These are phyloP conservation scores for Raphanus raphanistrum DNA, from an alignment of 345 rosid genomes.

Conservation along the genomic window DNA sequence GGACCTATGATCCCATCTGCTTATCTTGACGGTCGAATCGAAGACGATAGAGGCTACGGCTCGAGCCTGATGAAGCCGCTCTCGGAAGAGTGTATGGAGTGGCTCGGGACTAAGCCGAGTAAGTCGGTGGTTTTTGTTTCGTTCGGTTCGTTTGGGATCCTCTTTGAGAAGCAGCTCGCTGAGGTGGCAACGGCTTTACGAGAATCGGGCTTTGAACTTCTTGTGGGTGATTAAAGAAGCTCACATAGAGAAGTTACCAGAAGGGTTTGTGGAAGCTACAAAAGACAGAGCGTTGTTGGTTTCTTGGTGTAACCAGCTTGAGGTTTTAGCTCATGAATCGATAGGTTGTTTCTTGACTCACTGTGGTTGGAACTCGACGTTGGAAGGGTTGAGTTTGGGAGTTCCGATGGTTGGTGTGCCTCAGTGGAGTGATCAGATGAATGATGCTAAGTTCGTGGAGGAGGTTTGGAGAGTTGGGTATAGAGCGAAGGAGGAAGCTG, in stretches of 20 bases:
- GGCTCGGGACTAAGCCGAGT: slow-evolving; percentile 56
- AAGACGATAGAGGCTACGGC: slow-evolving; percentile 61
- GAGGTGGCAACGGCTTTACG: slow-evolving; percentile 53
- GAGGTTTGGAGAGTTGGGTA: slow-evolving; percentile 67
- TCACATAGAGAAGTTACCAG: slow-evolving; percentile 48
- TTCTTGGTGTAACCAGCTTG: slow-evolving; percentile 72
- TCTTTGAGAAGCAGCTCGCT: slow-evolving; percentile 46
- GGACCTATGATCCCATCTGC: slow-evolving; percentile 79
- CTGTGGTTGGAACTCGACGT: slow-evolving; percentile 75
- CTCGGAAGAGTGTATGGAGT: slow-evolving; percentile 55
- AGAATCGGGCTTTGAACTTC: slow-evolving; percentile 52
- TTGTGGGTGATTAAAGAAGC: slow-evolving; percentile 69
- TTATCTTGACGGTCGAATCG: slow-evolving; percentile 50
- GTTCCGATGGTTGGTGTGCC: slow-evolving; percentile 73
- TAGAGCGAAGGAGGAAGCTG: slow-evolving; percentile 54
- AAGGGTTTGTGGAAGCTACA: slow-evolving; percentile 48
- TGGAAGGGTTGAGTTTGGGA: slow-evolving; percentile 69
- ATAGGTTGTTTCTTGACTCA: slow-evolving; percentile 69
- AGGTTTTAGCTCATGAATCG: slow-evolving; percentile 53
- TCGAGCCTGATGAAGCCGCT: slow-evolving; percentile 67
- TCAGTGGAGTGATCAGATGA: slow-evolving; percentile 64
- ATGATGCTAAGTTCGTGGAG: slow-evolving; percentile 63
- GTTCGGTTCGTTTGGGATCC: slow-evolving; percentile 70
- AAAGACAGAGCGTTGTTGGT: slow-evolving; percentile 50
- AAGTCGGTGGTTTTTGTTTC: slow-evolving; percentile 58